Evolutionary conservation across 2,329 filamentous ascomycete species (phyloP), one percentile per base, ranked within the genome.

Genomic region (Colletotrichum brevisporum): DNA sequence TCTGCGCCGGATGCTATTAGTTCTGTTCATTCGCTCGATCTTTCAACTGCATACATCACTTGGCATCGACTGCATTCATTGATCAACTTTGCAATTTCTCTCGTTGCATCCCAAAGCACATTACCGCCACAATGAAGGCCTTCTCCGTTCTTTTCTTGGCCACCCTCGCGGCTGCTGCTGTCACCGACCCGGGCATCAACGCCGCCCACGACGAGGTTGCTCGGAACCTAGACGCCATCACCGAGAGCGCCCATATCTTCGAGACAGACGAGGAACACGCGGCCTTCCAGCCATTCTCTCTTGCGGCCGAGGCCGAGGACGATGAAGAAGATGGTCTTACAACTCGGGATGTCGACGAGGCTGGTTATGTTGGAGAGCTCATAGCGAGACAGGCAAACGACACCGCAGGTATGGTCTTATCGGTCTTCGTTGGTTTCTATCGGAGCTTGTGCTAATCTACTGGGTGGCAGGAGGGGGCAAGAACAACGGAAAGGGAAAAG

Each of bases 141-240:
- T 31, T 56, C n/a, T 69, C 56, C 10, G n/a, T 67, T 41, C 26
- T 69, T 6, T 48, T 69, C 18, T 39, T 65, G 45, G 67, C 67
- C 13, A 56, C 31, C 51, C 43, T 67, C 16, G 67, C 62, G 1
- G 55, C 62, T 13, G 62, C 62, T 13, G 67, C 67, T 27, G 31
- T 61, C 5, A 67, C 56, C 4, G 62, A 69, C 4, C 12, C 31
- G 3, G 56, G 62, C 3, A 6, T 57, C n/a, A 52, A 55, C 16
- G 67, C 62, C 12, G 52, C 67, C 36, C 43, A 24, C 6, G 51
- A 67, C 5, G 39, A 41, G 13, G 9, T 61, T 13, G 36, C 43
- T 16, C 50, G 62, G 13, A 43, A 61, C n/a, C 36, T 69, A 8
- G 45, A 56, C 5, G 18, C 51, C 4, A 5, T 56, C 26, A 53